These are phyloP conservation scores for Selaginella moellendorffii DNA, from an alignment of 75 land plant genomes.

Conservation along the genomic window DNA sequence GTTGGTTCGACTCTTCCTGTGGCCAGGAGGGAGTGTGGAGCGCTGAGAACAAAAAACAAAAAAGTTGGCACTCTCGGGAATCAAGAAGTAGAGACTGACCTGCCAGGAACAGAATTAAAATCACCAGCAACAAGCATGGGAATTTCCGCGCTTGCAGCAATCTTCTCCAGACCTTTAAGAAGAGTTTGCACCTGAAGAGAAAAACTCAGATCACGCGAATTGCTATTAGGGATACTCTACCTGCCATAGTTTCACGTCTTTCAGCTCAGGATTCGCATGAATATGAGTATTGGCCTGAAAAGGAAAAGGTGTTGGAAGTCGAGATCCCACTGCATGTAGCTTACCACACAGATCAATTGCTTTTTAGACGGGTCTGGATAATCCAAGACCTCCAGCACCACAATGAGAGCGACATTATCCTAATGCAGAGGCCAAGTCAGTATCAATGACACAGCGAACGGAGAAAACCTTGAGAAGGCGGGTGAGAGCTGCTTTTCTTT, in stretches of 20 bases:
- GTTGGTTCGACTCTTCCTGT: conserved; percentile 66
- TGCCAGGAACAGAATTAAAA: conserved; percentile 89
- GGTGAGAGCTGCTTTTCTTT: conserved; percentile 65
- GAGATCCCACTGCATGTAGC: conserved; percentile 5
- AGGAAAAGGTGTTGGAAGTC: neutral
- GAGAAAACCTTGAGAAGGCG: conserved; percentile 67
- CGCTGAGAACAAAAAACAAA: conserved; percentile 37
- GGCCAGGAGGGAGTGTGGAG: conserved; percentile 87
- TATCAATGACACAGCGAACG: neutral
- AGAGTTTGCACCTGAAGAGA: conserved; percentile 73
- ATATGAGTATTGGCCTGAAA: conserved; percentile 93
- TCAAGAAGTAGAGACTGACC: conserved; percentile 32
- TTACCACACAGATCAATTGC: conserved; percentile 88
- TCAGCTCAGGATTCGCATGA: conserved; percentile 77
- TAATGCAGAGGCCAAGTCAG: conserved; percentile 7
- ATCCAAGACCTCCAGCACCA: conserved; percentile 77
- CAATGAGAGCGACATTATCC: conserved; percentile 97
- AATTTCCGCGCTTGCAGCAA: conserved; percentile 92
- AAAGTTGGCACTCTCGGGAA: neutral
- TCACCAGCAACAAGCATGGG: conserved; percentile 99
- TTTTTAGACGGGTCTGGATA: conserved; percentile 45
- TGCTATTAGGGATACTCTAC: conserved; percentile 18
- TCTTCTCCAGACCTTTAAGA: conserved; percentile 87
- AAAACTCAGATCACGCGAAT: neutral
- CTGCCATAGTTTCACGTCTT: conserved; percentile 99